Conservation (phyloP, 1,284 basidiomycete genomes). For the Tilletia indica region DNA sequence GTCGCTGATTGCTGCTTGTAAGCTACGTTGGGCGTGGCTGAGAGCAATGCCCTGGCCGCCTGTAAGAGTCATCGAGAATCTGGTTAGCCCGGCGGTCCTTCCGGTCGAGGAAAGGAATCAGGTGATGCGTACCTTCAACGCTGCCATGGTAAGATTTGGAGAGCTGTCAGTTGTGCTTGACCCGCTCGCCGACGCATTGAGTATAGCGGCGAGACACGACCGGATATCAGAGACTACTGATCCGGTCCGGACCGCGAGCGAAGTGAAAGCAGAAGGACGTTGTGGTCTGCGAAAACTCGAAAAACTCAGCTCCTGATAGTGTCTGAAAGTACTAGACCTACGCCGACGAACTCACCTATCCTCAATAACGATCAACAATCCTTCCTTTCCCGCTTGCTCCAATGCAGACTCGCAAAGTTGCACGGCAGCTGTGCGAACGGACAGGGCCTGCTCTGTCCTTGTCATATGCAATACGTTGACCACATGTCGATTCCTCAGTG, state of each 20-base stretch:
- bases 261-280: slow-evolving; percentile 7
- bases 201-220: background rate
- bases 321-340: too few relatives aligned
- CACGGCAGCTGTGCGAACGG: background rate
- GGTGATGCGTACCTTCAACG: background rate
- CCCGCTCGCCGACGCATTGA: background rate
- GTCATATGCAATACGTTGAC: slow-evolving; percentile 4
- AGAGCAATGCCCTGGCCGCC: slow-evolving; percentile 1
- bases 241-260: slow-evolving; percentile 2
- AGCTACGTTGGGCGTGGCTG: background rate
- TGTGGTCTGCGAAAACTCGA: background rate
- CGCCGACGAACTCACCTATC: slow-evolving; percentile 10
- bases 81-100: background rate
- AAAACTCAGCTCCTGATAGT: too few relatives aligned
- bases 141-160: background rate
- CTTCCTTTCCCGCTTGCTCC: background rate
- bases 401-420: slow-evolving; percentile 9
- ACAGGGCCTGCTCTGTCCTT: background rate
- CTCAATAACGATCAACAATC: slow-evolving; percentile 10
- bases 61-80: background rate
- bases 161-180: background rate
- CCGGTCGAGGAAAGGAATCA: background rate
- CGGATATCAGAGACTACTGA: slow-evolving; percentile 8
- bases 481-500: background rate
- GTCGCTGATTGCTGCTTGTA: slow-evolving; percentile 6